Conservation (phyloP, 768 basidiomycete species). For the Tephrocybe rancida region DNA sequence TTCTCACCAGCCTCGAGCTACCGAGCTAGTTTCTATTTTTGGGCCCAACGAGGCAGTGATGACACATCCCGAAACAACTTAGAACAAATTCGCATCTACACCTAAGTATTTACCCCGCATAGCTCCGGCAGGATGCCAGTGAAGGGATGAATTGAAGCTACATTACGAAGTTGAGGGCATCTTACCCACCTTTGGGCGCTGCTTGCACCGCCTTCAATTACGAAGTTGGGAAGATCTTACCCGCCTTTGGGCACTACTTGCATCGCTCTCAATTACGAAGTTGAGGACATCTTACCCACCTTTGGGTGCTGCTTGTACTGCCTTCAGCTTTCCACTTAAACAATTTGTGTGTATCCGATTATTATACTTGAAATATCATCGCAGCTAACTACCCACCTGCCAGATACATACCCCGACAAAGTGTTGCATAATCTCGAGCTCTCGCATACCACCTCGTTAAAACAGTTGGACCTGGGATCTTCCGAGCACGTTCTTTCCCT, state of each 20-base stretch:
- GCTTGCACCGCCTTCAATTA: too few species aligned
- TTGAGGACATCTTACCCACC: neutral
- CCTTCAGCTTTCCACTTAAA: slow-evolving; percentile 11
- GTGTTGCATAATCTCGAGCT: slow-evolving; percentile 21
- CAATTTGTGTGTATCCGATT: slow-evolving; percentile 7
- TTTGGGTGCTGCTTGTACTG: slow-evolving; percentile 11
- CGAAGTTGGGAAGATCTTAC: neutral
- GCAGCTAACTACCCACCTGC: neutral
- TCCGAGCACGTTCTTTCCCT: slow-evolving; percentile 28
- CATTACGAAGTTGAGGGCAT: too few species aligned
- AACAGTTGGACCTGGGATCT: slow-evolving; percentile 26
- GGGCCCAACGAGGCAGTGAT: too few species aligned
- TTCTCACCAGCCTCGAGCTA: too few species aligned
- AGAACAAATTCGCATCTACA: too few species aligned
- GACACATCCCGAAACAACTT: too few species aligned
- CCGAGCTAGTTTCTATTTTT: too few species aligned
- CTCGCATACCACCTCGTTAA: slow-evolving; percentile 21
- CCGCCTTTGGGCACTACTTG: slow-evolving; percentile 6
- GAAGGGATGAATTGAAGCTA: too few species aligned
- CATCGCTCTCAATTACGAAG: slow-evolving; percentile 4
- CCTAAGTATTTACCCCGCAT: too few species aligned
- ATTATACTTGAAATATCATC: neutral
- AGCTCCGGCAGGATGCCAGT: too few species aligned
- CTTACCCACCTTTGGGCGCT: too few species aligned
- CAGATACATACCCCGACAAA: slow-evolving; percentile 15